A percentile compares a stretch with the other conserved stretches of the same genome.
These are phyloP conservation scores for Ajuga chamaepitys DNA, from an alignment of 257 asterid genomes.

Conservation along the genomic window DNA sequence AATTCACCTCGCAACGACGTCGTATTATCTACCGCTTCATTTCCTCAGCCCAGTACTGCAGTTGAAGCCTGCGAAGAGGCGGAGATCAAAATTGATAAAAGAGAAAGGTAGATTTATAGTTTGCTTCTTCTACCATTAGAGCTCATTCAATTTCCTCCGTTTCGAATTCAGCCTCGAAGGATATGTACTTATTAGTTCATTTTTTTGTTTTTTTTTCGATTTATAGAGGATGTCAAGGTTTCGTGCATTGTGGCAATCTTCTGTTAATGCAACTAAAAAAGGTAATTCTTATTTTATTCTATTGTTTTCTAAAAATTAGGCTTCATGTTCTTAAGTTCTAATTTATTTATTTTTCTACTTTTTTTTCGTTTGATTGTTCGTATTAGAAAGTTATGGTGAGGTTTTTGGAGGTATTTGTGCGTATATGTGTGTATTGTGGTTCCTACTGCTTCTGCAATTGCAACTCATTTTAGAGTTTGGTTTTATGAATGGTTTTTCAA, in stretches of 20 bases:
- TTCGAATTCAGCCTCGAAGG: neutral
- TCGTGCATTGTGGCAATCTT: conserved; percentile 67
- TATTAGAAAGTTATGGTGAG: neutral
- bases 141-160: neutral
- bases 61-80: neutral
- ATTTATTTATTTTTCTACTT: neutral
- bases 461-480: neutral
- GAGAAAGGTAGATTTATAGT: neutral
- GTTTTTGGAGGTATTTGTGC: neutral
- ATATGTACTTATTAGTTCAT: neutral
- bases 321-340: neutral
- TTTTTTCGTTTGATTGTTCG: neutral
- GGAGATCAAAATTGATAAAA: neutral
- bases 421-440: too few relatives aligned
- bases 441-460: neutral
- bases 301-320: neutral
- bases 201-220: neutral
- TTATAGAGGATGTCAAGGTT: conserved; percentile 62
- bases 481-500: neutral
- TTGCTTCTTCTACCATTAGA: neutral
- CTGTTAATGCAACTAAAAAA: conserved; percentile 71
- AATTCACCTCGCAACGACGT: neutral
- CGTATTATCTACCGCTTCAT: conserved; percentile 7
- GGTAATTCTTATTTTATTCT: conserved; percentile 40
- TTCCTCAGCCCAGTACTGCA: conserved; percentile 6